phyloP scores from a whole-genome alignment of 1,284 basidiomycete genomes.

The Boletus subluridellus region DNA sequence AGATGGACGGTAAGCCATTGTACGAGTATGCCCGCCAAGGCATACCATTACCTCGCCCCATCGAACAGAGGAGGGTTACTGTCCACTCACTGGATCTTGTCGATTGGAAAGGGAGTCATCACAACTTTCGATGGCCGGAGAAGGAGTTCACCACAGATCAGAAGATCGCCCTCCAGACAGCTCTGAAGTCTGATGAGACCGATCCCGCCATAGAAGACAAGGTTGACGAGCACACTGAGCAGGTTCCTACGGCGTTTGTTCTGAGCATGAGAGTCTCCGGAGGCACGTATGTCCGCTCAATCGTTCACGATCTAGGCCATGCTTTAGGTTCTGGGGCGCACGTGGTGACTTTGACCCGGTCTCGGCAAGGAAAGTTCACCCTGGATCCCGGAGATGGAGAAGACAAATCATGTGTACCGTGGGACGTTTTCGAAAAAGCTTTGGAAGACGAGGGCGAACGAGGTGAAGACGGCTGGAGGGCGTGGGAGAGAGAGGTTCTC shows the following conservation, averaged over 20 bases:
- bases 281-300: constrained; percentile 94
- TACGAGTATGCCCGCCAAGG: constrained; percentile 95
- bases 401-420: constrained; percentile 62
- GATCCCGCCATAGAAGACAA: constrained; percentile 33
- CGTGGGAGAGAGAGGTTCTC: constrained; percentile 72
- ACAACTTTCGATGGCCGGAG: constrained; percentile 69
- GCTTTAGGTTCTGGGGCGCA: constrained; percentile 83
- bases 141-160: constrained; percentile 68
- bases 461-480: constrained; percentile 61
- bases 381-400: constrained; percentile 42
- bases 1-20: constrained; percentile 95
- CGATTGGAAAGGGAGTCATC: constrained; percentile 66
- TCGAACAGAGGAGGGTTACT: constrained; percentile 82
- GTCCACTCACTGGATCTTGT: constrained; percentile 76
- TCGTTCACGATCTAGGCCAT: constrained; percentile 87
- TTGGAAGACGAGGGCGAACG: constrained; percentile 48
- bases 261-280: constrained; percentile 89
- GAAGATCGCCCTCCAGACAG: constrained; percentile 63
- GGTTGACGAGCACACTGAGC: constrained; percentile 37
- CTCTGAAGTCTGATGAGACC: constrained; percentile 49
- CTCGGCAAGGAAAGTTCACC: constrained; percentile 78
- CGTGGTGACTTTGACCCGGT: constrained; percentile 84
- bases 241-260: constrained; percentile 75
- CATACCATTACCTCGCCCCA: constrained; percentile 87
- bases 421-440: constrained; percentile 75